Evolutionary conservation across 2,329 filamentous ascomycete species (phyloP).

Genomic region (Penicillium sp.): DNA sequence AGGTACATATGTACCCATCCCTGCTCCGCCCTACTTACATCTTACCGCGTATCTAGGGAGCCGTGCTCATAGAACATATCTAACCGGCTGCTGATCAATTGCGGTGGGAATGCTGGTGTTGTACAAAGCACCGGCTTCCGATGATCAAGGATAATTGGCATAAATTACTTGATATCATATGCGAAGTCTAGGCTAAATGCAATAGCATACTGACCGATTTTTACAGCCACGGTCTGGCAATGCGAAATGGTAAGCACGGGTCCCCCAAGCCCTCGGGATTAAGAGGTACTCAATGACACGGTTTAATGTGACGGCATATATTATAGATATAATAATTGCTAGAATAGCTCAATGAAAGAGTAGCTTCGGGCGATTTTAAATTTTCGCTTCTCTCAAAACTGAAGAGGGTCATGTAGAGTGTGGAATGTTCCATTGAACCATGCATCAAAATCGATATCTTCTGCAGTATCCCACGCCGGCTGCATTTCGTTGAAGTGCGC

Average conservation of each 20-base stretch:
- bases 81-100: too few relatives aligned
- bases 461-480: constrained; percentile 17
- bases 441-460: constrained; percentile 25
- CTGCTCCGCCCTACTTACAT: too few relatives aligned
- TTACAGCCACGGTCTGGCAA: neutral
- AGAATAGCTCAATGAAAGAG: neutral
- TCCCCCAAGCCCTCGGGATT: constrained; percentile 7
- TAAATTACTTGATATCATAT: too few relatives aligned
- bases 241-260: constrained; percentile 13
- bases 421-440: constrained; percentile 28
- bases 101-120: too few relatives aligned
- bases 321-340: neutral
- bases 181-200: too few relatives aligned
- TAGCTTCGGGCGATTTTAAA: too few relatives aligned
- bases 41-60: too few relatives aligned
- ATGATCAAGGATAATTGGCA: too few relatives aligned
- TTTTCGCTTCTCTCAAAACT: neutral
- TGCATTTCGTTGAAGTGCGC: constrained; percentile 20
- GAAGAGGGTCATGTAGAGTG: constrained; percentile 10
- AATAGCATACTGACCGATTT: too few relatives aligned
- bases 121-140: too few relatives aligned
- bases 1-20: too few relatives aligned
- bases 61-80: too few relatives aligned
- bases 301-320: constrained; percentile 4
- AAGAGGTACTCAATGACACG: constrained; percentile 6